Base-by-base conservation (phyloP, 495 filamentous ascomycete genomes). In the Xylaria telfairii region DNA sequence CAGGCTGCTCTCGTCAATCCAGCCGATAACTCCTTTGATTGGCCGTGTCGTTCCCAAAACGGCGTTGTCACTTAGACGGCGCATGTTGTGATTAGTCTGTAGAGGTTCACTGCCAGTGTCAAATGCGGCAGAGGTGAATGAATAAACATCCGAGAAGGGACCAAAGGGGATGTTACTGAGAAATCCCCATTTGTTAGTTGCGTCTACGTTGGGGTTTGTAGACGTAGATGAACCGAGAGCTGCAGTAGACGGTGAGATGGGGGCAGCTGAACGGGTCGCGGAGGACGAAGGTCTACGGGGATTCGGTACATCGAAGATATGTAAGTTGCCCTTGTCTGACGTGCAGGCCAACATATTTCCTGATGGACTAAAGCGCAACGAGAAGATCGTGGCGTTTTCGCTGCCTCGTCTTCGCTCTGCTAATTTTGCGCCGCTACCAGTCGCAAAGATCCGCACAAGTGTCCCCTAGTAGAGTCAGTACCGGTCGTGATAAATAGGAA, bases 321-420 rank as follows among this genome's bases (percentile, higher is more conserved):
- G 96, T 21, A 99, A 81, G 3, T 94, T 99, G 6, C 91, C 93
- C 79, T 98, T 99, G 83, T 99, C 96, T 30, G 94, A 97, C n/a
- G 96, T 98, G 63, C 94, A 94, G 24, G 96, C 96, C 17, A 98
- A 85, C 72, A 92, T 83, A 46, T 85, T 87, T 57, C 90, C 91
- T 10, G 89, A 89, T 0, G 95, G 96, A 39, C 91, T 96, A 76
- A 98, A 93, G 30, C 92, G 90, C 17, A 99, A 83, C 7, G 92
- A 94, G 83, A 92, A 97, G 74, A 98, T 92, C 26, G 88, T 87
- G 26, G 96, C 95, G 59, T 90, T 92, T 74, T 99, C 96, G 34
- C 95, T 90, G 28, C 96, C 96, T 8, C 96, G 90, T 30, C 96
- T 90, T 51, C 97, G 82, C 79, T 98, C 96, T 19, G 87, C 90